Evolutionary conservation across 2,329 filamentous ascomycete genomes (phyloP).

Genomic region (Paraphaeosphaeria sporulosa): DNA sequence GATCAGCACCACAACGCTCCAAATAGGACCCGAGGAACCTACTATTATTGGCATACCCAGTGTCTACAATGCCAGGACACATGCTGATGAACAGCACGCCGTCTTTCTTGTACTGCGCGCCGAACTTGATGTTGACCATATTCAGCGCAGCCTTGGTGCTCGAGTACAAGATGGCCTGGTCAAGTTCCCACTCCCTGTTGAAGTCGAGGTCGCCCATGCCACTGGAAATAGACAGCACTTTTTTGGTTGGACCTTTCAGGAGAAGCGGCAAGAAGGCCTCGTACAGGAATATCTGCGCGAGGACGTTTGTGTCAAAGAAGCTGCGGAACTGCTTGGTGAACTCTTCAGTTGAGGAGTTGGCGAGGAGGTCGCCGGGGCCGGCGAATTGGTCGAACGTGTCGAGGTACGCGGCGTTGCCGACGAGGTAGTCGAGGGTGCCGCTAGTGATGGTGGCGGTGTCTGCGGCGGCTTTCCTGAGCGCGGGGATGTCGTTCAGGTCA

Average conservation of each 20-base stretch:
- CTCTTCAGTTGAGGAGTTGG: neutral
- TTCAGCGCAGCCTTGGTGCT: slow-evolving; percentile 63
- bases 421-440: slow-evolving; percentile 58
- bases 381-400: slow-evolving; percentile 37
- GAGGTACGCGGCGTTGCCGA: slow-evolving; percentile 59
- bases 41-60: neutral
- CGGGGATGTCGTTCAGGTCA: slow-evolving; percentile 30
- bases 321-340: neutral
- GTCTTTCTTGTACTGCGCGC: slow-evolving; percentile 54
- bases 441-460: slow-evolving; percentile 27
- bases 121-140: slow-evolving; percentile 58
- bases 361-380: slow-evolving; percentile 48
- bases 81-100: slow-evolving; percentile 62
- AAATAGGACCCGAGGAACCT: neutral
- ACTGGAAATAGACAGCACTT: slow-evolving; percentile 61
- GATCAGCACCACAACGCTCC: neutral
- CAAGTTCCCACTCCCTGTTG: slow-evolving; percentile 48
- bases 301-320: slow-evolving; percentile 58
- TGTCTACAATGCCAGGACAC: slow-evolving; percentile 61
- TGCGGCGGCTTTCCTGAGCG: slow-evolving; percentile 30
- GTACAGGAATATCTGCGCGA: slow-evolving; percentile 62
- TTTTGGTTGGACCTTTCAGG: slow-evolving; percentile 59
- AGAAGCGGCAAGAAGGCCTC: slow-evolving; percentile 63
- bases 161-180: slow-evolving; percentile 52
- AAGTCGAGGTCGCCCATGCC: slow-evolving; percentile 59